Percentiles rank a stretch among this genome's conserved stretches.
Evolutionary conservation across 768 basidiomycete species (phyloP).

Genomic region (Hericium erinaceus): DNA sequence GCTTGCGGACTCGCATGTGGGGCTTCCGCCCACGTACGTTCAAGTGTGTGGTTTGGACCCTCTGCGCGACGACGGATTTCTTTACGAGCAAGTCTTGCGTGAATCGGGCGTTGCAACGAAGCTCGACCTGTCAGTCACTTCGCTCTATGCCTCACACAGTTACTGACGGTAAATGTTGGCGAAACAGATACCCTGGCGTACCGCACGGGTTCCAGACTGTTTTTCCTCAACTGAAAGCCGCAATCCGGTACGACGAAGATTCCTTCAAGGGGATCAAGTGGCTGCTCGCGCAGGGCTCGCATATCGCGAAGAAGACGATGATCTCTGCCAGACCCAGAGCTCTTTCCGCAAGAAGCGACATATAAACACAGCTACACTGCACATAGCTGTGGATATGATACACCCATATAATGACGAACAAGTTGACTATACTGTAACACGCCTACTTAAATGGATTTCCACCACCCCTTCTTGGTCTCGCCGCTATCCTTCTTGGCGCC

Average conservation of each 20-base stretch:
- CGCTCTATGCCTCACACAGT: not conserved
- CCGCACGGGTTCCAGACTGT: slow-evolving; percentile 1
- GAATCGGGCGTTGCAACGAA: not conserved
- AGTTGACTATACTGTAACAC: too few relatives aligned
- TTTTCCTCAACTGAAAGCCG: not conserved
- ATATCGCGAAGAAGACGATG: too few relatives aligned
- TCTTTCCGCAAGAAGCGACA: too few relatives aligned
- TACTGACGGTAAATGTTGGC: not conserved
- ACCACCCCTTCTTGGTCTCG: not conserved
- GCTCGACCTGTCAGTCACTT: not conserved
- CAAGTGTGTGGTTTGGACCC: slow-evolving; percentile 1
- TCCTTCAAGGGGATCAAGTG: not conserved
- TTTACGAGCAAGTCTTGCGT: slow-evolving; percentile 1
- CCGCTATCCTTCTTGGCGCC: not conserved
- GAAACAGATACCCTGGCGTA: slow-evolving; percentile 5
- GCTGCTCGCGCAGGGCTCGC: not conserved
- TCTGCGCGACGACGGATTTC: slow-evolving; percentile 3
- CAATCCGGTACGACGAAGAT: not conserved
- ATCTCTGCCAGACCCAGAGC: too few relatives aligned
- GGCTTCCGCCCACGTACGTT: not conserved
- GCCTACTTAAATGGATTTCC: not conserved
- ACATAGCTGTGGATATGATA: too few relatives aligned
- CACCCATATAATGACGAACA: too few relatives aligned
- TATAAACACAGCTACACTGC: too few relatives aligned
- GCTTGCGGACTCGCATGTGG: slow-evolving; percentile 1